phyloP scores from a whole-genome alignment of 2,329 filamentous ascomycete genomes.

The Thielaviopsis populi region DNA sequence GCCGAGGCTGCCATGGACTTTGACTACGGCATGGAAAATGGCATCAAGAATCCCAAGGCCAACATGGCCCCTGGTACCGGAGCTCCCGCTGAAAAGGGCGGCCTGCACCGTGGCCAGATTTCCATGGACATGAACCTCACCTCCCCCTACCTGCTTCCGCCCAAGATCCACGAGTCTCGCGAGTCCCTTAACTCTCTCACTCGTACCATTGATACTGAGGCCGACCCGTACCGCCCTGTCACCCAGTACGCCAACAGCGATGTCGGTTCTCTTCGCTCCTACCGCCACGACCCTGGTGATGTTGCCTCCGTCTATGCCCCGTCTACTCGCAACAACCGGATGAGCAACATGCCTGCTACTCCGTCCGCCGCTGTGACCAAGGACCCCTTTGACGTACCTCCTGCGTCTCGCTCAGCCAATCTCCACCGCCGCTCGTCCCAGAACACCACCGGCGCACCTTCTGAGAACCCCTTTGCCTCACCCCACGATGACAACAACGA shows the following conservation, averaged over 20 bases:
- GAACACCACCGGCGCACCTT: neutral
- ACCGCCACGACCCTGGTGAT: constrained; percentile 27
- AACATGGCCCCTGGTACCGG: constrained; percentile 19
- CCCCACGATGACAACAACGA: constrained; percentile 10
- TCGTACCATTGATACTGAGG: constrained; percentile 53
- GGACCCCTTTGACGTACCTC: constrained; percentile 14
- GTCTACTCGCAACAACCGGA: constrained; percentile 24
- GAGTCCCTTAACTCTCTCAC: constrained; percentile 81
- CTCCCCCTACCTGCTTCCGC: constrained; percentile 88
- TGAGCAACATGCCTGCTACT: constrained; percentile 33
- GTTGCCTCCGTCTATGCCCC: constrained; percentile 32
- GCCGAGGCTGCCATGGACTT: constrained; percentile 80
- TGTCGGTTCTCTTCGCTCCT: constrained; percentile 39
- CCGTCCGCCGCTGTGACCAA: constrained; percentile 18
- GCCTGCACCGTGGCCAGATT: constrained; percentile 36
- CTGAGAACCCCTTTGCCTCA: constrained; percentile 16
- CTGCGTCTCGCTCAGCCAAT: constrained; percentile 8
- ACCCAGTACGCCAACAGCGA: constrained; percentile 43
- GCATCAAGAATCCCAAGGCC: constrained; percentile 29
- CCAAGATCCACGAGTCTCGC: constrained; percentile 58
- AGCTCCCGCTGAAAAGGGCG: constrained; percentile 34
- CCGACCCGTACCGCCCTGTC: constrained; percentile 70
- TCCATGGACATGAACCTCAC: constrained; percentile 62
- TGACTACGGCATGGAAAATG: constrained; percentile 65
- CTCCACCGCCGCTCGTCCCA: constrained; percentile 4